Evolutionary conservation across 2,329 filamentous ascomycete species (phyloP).

Genomic region (Chaetomium strumarium): DNA sequence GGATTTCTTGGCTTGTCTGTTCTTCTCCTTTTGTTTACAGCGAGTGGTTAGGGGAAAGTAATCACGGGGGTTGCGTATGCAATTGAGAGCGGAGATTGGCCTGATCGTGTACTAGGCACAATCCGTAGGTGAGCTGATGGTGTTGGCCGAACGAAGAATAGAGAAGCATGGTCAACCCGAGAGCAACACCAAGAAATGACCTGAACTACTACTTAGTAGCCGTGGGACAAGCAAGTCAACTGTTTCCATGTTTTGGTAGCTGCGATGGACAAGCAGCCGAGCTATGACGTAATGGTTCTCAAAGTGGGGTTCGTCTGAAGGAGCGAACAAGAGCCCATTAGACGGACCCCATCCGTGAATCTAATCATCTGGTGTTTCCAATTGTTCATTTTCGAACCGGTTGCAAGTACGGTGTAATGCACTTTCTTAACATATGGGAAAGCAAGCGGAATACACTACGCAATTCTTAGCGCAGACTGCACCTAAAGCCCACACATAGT

Average conservation of each 20-base stretch:
- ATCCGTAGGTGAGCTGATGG: not conserved
- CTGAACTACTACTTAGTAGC: not conserved
- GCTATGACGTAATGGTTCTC: conserved; percentile 6
- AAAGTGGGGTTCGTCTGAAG: not conserved
- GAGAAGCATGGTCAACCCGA: not conserved
- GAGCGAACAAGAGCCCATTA: not conserved
- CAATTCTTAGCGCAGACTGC: too few relatives aligned
- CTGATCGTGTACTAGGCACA: not conserved
- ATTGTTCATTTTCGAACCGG: too few relatives aligned
- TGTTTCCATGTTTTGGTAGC: conserved; percentile 7
- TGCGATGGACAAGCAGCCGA: not conserved
- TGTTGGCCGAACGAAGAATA: not conserved
- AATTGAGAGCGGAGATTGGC: not conserved
- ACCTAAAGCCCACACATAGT: too few relatives aligned
- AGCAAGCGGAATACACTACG: too few relatives aligned
- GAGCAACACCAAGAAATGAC: not conserved
- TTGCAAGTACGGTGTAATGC: too few relatives aligned
- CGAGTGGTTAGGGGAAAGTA: not conserved
- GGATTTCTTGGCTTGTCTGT: too few relatives aligned
- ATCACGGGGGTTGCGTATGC: not conserved
- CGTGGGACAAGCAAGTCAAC: not conserved
- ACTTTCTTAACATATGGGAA: too few relatives aligned
- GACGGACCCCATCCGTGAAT: not conserved
- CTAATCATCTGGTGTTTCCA: too few relatives aligned
- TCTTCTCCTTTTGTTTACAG: not conserved